Evolutionary conservation across 768 basidiomycete species (phyloP), one percentile per base, ranked within the genome.

Genomic region (Leucocoprinus sp.): DNA sequence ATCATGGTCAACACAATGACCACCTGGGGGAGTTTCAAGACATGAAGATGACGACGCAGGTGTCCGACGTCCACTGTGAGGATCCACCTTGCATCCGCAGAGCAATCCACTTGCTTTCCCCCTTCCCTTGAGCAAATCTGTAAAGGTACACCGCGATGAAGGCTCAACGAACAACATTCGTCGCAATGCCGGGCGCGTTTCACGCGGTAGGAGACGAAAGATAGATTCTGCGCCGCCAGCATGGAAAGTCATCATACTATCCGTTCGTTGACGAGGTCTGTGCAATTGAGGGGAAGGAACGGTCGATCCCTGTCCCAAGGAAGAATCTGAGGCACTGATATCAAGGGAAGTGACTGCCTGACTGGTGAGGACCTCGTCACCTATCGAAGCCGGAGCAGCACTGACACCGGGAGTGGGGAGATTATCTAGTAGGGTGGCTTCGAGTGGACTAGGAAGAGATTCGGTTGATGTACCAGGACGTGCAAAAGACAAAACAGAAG

Each of bases 161-260:
- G 95, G 89, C 58, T 98, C 95, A 38, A 97, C 78, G 55, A 80
- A 83, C 54, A 99, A 71, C 96, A 99, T 99, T 43, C 93, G 78
- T 48, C 91, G 85, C 49, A 99, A 74, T 11, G 87, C 90, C 5
- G 83, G 75, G 31, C 96, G 78, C 11, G 91, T 81, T 66, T 99
- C 95, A 43, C 96, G 83, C 1, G 96, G 96, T 18, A 99, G 74
- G 8, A 98, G 72, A 15, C 95, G 81, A 73, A 99, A 98, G 57
- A 99, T 96, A 6, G 91, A 93, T 61, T 98, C 95, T 21, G 90
- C 82, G 15, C 87, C 84, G 44, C 75, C 78, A 33, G 75, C 78
- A 42, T 78, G 76, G 71, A 78, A 85, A 1, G 89, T 90, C 34
- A 75, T 64, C 42, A 80, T 74, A 53, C 68, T 71, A 50, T 70